Conservation (phyloP, 495 filamentous ascomycete genomes). For the Bacidia rubella region DNA sequence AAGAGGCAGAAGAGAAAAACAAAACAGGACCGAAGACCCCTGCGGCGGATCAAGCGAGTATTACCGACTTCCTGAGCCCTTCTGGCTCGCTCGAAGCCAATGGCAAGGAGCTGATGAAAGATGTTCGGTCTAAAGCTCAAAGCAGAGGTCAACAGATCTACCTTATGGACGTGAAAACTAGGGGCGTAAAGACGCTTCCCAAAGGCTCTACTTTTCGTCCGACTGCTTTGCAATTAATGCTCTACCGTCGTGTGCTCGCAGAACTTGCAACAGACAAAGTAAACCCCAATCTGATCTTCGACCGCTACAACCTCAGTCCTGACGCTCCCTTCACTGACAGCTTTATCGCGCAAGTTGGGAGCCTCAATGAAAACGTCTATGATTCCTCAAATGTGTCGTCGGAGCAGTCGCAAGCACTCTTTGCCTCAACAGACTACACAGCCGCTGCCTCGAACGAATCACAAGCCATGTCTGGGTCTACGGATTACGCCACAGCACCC, state of each 20-base stretch:
- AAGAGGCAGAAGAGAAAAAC: conserved; percentile 36
- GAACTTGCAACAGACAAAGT: conserved; percentile 58
- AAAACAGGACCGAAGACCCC: conserved; percentile 26
- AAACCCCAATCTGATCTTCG: conserved; percentile 49
- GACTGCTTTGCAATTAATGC: conserved; percentile 72
- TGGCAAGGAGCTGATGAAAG: conserved; percentile 4
- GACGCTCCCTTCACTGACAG: conserved; percentile 55
- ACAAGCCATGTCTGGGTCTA: background rate
- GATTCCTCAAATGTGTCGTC: conserved; percentile 24
- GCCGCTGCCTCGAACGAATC: conserved; percentile 4
- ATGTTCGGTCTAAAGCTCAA: conserved; percentile 2
- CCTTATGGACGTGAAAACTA: conserved; percentile 82
- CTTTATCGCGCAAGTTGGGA: conserved; percentile 68
- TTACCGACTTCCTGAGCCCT: conserved; percentile 31
- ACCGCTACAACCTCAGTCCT: conserved; percentile 53
- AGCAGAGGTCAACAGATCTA: conserved; percentile 40
- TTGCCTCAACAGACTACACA: conserved; percentile 21
- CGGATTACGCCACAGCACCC: background rate
- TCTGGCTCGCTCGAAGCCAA: conserved; percentile 4
- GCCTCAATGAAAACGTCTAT: conserved; percentile 46
- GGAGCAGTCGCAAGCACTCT: conserved; percentile 19
- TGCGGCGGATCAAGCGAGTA: conserved; percentile 38
- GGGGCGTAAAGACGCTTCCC: conserved; percentile 44
- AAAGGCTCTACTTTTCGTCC: conserved; percentile 55
- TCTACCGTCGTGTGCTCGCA: conserved; percentile 80